A percentile compares a stretch with the other conserved stretches of the same genome.
Conservation (phyloP, 169 alveolate species). For the Plasmodium knowlesi region DNA sequence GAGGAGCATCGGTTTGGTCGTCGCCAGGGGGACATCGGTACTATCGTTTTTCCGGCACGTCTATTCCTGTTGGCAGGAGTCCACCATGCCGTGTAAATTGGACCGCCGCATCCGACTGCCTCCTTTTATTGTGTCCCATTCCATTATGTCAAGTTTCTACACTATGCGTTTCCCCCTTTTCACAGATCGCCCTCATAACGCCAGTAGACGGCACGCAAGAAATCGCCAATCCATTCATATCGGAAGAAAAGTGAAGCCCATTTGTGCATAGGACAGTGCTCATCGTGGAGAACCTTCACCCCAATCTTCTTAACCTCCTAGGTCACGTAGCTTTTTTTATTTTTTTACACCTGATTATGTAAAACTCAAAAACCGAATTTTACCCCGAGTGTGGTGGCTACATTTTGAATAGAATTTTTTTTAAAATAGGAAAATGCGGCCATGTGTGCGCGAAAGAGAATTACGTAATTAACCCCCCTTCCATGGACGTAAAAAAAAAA, state of each 20-base stretch:
- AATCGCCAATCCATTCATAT: conserved; percentile 87
- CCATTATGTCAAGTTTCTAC: neutral
- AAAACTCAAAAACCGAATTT: neutral
- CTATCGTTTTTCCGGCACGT: neutral
- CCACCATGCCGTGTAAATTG: neutral
- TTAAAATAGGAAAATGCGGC: neutral
- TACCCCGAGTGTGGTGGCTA: neutral
- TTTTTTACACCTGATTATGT: neutral
- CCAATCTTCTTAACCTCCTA: neutral
- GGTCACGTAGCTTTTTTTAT: neutral
- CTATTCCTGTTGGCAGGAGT: neutral
- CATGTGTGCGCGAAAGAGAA: neutral
- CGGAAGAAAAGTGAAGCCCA: conserved; percentile 42
- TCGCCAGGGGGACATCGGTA: conserved; percentile 93
- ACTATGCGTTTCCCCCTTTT: neutral
- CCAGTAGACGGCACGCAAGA: conserved; percentile 91
- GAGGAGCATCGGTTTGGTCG: conserved; percentile 88
- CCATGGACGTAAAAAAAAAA: neutral
- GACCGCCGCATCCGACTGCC: neutral
- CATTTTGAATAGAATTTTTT: neutral
- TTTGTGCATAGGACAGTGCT: neutral
- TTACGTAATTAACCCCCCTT: neutral
- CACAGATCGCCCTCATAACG: conserved; percentile 85
- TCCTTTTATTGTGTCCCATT: neutral
- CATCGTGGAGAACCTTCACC: neutral